These are phyloP conservation scores for Lachancea nothofagi DNA, from an alignment of 805 yeast species.

Conservation along the genomic window DNA sequence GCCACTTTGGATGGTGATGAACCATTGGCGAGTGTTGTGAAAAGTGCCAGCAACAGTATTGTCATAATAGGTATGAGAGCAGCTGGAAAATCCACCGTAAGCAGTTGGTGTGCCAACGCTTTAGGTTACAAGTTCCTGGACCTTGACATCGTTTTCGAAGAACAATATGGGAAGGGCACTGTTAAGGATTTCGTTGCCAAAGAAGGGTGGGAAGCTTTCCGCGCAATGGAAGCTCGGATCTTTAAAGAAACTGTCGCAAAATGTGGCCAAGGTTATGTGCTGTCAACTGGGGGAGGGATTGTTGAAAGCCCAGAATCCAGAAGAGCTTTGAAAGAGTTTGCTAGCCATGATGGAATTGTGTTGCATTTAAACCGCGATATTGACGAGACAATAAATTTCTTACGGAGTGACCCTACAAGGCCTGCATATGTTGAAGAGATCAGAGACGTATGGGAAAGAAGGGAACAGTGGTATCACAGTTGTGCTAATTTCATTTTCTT, in stretches of 20 bases:
- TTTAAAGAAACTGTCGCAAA: slow-evolving; percentile 41
- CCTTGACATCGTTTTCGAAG: slow-evolving; percentile 68
- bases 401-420: slow-evolving; percentile 72
- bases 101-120: slow-evolving; percentile 68
- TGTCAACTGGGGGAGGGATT: slow-evolving; percentile 96
- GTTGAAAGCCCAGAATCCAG: slow-evolving; percentile 76
- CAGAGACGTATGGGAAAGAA: slow-evolving; percentile 73
- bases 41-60: slow-evolving; percentile 39
- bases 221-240: slow-evolving; percentile 57
- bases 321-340: slow-evolving; percentile 50
- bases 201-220: slow-evolving; percentile 85
- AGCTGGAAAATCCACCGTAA: slow-evolving; percentile 87
- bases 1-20: slow-evolving; percentile 70
- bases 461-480: slow-evolving; percentile 73
- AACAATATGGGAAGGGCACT: slow-evolving; percentile 36
- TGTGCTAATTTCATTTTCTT: slow-evolving; percentile 75
- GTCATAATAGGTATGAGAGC: slow-evolving; percentile 96
- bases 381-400: slow-evolving; percentile 68
- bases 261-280: slow-evolving; percentile 50
- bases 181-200: slow-evolving; percentile 57
- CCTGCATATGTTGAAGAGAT: slow-evolving; percentile 85
- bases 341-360: slow-evolving; percentile 64
- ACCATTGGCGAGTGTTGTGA: slow-evolving; percentile 27
- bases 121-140: slow-evolving; percentile 69
- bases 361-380: slow-evolving; percentile 87